phyloP scores from a whole-genome alignment of 169 alveolate species.

The Theileria orientalis region DNA sequence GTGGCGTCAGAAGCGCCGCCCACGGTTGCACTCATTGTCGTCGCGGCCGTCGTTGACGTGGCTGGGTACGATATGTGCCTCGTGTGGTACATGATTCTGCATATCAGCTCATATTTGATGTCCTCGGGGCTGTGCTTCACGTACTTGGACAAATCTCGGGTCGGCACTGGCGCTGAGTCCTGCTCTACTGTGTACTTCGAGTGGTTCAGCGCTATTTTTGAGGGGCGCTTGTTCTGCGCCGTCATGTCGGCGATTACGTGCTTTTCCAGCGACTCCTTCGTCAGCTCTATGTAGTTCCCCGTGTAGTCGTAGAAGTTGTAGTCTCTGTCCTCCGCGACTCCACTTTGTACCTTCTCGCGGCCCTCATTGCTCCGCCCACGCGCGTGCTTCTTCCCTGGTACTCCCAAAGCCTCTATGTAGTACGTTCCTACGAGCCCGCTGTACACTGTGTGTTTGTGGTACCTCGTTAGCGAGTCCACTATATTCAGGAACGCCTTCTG shows the following conservation, averaged over 20 bases:
- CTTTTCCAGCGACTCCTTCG: not conserved
- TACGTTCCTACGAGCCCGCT: not conserved
- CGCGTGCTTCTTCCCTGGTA: not conserved
- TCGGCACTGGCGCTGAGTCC: not conserved
- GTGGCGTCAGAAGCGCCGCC: too few relatives aligned
- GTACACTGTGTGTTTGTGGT: not conserved
- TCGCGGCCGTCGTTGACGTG: too few relatives aligned
- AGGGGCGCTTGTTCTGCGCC: not conserved
- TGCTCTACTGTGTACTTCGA: not conserved
- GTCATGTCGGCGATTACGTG: not conserved
- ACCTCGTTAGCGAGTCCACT: not conserved
- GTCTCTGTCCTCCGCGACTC: not conserved
- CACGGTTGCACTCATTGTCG: too few relatives aligned
- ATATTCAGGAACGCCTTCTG: not conserved
- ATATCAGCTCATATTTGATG: not conserved
- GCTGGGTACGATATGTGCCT: not conserved
- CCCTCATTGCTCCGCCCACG: not conserved
- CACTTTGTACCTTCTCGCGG: not conserved
- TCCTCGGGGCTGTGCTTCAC: not conserved
- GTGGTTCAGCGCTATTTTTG: not conserved
- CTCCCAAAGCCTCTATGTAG: not conserved
- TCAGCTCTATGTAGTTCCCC: not conserved
- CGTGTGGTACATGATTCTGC: not conserved
- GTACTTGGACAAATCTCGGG: not conserved
- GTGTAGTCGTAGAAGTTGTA: constrained; percentile 10